Percentiles rank a stretch among this genome's conserved stretches.
Conservation (phyloP, 768 basidiomycete genomes). For the Boletus barrowsii region DNA sequence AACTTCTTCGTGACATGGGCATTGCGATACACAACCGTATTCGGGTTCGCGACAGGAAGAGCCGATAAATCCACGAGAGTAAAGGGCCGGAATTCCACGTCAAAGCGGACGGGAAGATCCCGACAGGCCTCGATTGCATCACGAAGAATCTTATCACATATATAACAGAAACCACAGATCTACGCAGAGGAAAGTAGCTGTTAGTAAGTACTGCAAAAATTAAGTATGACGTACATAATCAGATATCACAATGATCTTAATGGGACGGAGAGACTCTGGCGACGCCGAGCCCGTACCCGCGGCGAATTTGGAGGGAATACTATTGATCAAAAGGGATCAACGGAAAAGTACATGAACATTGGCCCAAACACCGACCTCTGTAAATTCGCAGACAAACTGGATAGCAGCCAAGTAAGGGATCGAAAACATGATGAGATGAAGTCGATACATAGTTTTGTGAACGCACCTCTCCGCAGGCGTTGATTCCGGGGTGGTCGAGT, state of each 20-base stretch:
- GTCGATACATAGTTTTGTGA: not conserved
- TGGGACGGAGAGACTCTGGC: constrained; percentile 15
- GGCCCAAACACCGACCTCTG: constrained; percentile 13
- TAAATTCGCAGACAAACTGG: constrained; percentile 10
- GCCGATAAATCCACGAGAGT: constrained; percentile 15
- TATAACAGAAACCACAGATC: constrained; percentile 37
- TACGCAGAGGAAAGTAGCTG: not conserved
- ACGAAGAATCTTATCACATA: constrained; percentile 32
- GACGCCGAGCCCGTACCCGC: not conserved
- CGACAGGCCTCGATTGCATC: constrained; percentile 33
- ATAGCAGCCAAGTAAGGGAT: not conserved
- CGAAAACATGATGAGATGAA: not conserved
- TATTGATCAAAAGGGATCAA: not conserved
- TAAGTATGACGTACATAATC: constrained; percentile 25
- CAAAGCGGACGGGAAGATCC: constrained; percentile 29
- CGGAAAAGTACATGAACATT: not conserved
- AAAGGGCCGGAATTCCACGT: constrained; percentile 33
- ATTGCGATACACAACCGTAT: constrained; percentile 15
- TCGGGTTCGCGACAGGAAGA: not conserved
- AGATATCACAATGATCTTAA: constrained; percentile 33
- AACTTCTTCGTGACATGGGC: constrained; percentile 19
- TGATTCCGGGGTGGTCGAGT: not conserved
- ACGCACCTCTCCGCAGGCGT: constrained; percentile 9
- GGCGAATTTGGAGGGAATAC: constrained; percentile 20
- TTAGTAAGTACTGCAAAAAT: not conserved